Conservation (phyloP, 768 basidiomycete genomes). For the Rhizopogon vinicolor region DNA sequence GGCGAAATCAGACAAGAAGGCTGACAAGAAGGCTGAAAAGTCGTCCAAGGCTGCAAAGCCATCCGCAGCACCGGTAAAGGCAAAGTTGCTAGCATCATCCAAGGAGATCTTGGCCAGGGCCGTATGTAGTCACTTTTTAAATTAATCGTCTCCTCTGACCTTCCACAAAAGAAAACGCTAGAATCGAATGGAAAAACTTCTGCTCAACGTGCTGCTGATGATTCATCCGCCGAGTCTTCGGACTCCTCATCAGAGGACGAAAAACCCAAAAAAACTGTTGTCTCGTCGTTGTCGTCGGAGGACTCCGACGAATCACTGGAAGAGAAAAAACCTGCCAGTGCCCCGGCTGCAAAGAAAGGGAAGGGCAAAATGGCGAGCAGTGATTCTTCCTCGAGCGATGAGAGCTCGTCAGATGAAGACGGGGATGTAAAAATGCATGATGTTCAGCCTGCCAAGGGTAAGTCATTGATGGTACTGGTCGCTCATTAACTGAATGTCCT, state of each 20-base stretch:
- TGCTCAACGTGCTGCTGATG: slow-evolving; percentile 15
- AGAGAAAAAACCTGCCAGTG: slow-evolving; percentile 19
- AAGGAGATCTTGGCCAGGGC: slow-evolving; percentile 42
- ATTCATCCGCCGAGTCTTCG: slow-evolving; percentile 23
- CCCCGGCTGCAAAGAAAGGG: slow-evolving; percentile 16
- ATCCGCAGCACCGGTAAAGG: slow-evolving; percentile 14
- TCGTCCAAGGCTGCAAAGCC: slow-evolving; percentile 34
- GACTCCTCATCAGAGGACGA: slow-evolving; percentile 31
- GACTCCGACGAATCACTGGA: slow-evolving; percentile 18
- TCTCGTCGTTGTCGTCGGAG: slow-evolving; percentile 19
- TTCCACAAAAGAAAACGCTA: slow-evolving; percentile 13
- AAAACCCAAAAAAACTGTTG: slow-evolving; percentile 19
- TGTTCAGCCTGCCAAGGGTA: background rate
- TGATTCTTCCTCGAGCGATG: slow-evolving; percentile 11
- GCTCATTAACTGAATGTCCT: background rate
- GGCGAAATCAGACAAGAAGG: slow-evolving; percentile 36
- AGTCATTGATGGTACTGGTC: background rate
- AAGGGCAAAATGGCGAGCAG: background rate
- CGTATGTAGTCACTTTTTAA: slow-evolving; percentile 9
- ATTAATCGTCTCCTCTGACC: background rate
- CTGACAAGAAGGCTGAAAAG: slow-evolving; percentile 25
- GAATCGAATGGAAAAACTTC: slow-evolving; percentile 15
- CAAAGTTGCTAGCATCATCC: slow-evolving; percentile 29
- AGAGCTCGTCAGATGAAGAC: slow-evolving; percentile 15
- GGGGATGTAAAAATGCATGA: slow-evolving; percentile 10